Evolutionary conservation across 148 eudicot genomes (phyloP), one percentile per base, ranked within the genome.

Genomic region (Rhododendron vialii): DNA sequence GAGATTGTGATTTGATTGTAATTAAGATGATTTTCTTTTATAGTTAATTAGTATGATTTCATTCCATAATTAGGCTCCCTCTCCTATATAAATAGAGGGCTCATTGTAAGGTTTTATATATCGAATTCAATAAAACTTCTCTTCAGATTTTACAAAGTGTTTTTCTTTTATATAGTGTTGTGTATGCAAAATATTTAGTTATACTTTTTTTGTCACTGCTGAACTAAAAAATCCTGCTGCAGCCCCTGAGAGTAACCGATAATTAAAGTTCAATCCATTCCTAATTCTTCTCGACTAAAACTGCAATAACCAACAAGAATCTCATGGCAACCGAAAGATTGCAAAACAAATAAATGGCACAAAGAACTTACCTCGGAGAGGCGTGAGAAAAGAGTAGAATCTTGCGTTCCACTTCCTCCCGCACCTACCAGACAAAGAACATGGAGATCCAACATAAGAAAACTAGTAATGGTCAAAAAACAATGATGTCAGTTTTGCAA

Each of bases 371-470:
- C 98, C 93, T 93, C 38, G 91, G 85, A 80, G 87, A 89, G 85
- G 92, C 82, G 45, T 82, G 92, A 88, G 67, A 85, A 67, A 53
- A 71, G 36, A 18, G 45, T 48, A 82, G n/a, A 63, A 90, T 67
- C 69, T 85, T 79, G 22, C 36, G 88, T 63, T 92, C 91, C 79
- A 94, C 88, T 87, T 94, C 96, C 84, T 96, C 94, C 74, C 89
- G 88, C 78, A 96, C 96, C 98, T 94, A 90, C 89, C 77, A 65
- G 43, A 79, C 71, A 81, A 86, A 77, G 38, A 63, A 28, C 55
- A 69, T 18, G 22, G 47, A 76, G 71, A 75, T 18, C 30, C 6
- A 2, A 53, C 15, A 51, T 50, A 33, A 76, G 36, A 47, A 84
- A 13, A 69, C 75, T 30, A 69, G 38, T 28, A 75, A 33, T 35